Evolutionary conservation across 2,329 filamentous ascomycete genomes (phyloP).

Genomic region (Endoconidiophora polonica): DNA sequence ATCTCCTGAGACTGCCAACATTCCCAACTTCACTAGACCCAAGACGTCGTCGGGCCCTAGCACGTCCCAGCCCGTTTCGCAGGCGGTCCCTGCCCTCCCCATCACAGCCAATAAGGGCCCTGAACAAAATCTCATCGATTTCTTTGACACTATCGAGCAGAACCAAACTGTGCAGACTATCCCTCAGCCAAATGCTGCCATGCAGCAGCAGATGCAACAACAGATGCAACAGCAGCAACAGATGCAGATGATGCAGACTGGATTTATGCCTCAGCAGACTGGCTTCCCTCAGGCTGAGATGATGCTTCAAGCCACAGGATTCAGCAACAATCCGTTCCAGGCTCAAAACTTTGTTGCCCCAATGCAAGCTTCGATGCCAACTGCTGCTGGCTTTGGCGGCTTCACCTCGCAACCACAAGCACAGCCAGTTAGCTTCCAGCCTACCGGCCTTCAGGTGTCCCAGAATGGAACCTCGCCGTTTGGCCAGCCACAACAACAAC

Average conservation of each 20-base stretch:
- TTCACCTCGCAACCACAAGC: constrained; percentile 17
- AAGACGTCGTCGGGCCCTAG: constrained; percentile 22
- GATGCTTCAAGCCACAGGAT: constrained; percentile 16
- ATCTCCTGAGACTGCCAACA: constrained; percentile 19
- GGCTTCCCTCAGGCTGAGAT: constrained; percentile 18
- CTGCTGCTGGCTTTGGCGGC: constrained; percentile 12
- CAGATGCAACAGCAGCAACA: constrained; percentile 9
- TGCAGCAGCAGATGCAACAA: constrained; percentile 16
- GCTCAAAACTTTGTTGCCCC: constrained; percentile 5
- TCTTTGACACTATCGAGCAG: constrained; percentile 84
- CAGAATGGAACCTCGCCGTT: constrained; percentile 1
- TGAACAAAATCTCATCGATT: constrained; percentile 73
- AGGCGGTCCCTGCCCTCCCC: constrained; percentile 17
- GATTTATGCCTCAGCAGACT: constrained; percentile 25
- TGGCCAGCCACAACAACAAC: constrained; percentile 19
- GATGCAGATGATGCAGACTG: constrained; percentile 18
- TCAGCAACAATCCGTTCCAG: constrained; percentile 17
- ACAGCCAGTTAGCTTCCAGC: constrained; percentile 16
- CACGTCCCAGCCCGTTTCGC: neutral
- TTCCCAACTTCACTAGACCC: constrained; percentile 17
- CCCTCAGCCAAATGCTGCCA: constrained; percentile 18
- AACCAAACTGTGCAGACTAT: constrained; percentile 48
- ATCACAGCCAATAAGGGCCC: constrained; percentile 36
- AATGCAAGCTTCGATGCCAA: constrained; percentile 15
- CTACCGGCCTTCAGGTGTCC: constrained; percentile 16